phyloP scores from a whole-genome alignment of 176 grass and related monocot genomes.

The Triticum monococcum region DNA sequence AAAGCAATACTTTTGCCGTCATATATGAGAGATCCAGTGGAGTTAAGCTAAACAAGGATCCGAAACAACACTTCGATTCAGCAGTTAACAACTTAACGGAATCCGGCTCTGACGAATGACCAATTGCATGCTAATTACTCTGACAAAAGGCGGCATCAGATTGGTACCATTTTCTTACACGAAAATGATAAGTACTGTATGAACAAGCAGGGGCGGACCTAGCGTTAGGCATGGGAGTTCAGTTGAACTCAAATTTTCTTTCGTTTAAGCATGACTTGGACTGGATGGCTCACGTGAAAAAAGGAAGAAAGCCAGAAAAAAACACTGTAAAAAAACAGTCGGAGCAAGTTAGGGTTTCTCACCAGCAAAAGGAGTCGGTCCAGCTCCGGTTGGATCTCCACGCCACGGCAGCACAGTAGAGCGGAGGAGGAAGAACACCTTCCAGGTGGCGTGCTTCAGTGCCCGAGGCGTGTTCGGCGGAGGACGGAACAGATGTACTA shows the following conservation, averaged over 20 bases:
- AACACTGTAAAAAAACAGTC: neutral
- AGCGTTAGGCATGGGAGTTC: neutral
- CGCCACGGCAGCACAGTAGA: neutral
- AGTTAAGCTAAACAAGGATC: neutral
- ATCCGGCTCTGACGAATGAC: neutral
- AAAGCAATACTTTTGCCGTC: neutral
- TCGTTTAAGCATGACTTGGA: neutral
- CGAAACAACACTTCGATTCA: neutral
- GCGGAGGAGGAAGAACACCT: neutral
- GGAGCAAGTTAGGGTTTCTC: neutral
- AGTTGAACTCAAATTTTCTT: neutral
- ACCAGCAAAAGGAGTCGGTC: neutral
- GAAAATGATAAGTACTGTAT: neutral
- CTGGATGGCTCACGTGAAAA: neutral
- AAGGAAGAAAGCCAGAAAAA: neutral
- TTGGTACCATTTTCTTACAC: neutral
- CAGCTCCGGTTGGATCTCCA: neutral
- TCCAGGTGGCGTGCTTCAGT: neutral
- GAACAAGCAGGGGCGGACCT: constrained; percentile 9
- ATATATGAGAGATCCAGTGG: neutral
- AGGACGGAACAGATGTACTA: neutral
- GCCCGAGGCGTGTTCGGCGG: neutral
- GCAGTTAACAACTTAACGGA: too few species aligned
- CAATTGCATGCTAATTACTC: neutral
- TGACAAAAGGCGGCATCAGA: neutral